A percentile compares a stretch with the other conserved stretches of the same genome.
Evolutionary conservation across 176 grass and related monocot genomes (phyloP).

Genomic region (Pharus latifolius): DNA sequence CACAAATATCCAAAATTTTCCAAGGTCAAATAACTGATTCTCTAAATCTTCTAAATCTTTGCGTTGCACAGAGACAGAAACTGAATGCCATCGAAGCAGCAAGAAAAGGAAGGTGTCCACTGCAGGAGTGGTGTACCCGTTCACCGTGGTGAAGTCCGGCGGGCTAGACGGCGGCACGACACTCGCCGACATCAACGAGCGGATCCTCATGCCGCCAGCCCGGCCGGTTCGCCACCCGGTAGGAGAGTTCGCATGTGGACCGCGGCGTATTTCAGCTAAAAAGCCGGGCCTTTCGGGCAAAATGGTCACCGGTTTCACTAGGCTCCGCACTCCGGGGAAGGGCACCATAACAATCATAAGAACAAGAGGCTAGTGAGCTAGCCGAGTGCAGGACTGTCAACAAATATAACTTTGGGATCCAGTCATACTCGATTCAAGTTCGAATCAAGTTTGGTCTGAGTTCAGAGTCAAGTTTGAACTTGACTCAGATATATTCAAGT

Average conservation of each 20-base stretch:
- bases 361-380: conserved; percentile 26
- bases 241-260: conserved; percentile 44
- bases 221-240: conserved; percentile 57
- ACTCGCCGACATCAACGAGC: conserved; percentile 53
- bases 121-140: conserved; percentile 26
- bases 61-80: neutral
- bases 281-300: conserved; percentile 46
- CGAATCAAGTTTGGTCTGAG: too few species aligned
- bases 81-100: neutral
- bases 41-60: too few species aligned
- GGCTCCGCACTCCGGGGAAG: conserved; percentile 42
- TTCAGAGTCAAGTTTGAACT: too few species aligned
- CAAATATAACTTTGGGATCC: too few species aligned
- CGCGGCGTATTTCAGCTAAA: neutral
- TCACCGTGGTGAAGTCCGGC: conserved; percentile 53
- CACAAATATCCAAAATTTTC: too few species aligned
- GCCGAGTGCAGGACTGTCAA: too few species aligned
- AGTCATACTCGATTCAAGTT: too few species aligned
- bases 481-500: too few species aligned
- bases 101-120: conserved; percentile 1
- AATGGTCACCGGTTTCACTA: conserved; percentile 35
- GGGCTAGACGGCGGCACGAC: conserved; percentile 44
- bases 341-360: conserved; percentile 59
- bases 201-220: conserved; percentile 42
- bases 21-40: too few species aligned